A percentile compares a stretch with the other conserved stretches of the same genome.
Conservation (phyloP, 345 rosid genomes). For the Litchi chinensis region DNA sequence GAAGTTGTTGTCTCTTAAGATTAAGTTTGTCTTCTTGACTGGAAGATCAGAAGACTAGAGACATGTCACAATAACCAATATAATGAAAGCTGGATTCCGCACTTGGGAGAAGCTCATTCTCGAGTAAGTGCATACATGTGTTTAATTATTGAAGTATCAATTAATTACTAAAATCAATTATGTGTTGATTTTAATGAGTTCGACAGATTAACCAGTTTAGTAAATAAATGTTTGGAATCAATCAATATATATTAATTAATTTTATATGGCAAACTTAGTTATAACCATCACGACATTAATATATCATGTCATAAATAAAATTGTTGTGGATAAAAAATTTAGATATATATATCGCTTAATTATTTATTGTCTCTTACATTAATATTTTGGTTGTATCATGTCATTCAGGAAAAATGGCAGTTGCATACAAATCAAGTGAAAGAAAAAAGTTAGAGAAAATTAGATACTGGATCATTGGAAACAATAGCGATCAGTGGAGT, state of each 20-base stretch:
- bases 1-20: conserved; percentile 30
- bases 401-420: conserved; percentile 20
- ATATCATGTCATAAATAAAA: too few relatives aligned
- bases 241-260: too few relatives aligned
- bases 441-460: conserved; percentile 35
- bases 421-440: conserved; percentile 33
- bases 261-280: too few relatives aligned
- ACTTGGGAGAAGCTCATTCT: conserved; percentile 44
- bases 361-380: too few relatives aligned
- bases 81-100: conserved; percentile 35
- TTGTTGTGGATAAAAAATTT: too few relatives aligned
- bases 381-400: conserved; percentile 10
- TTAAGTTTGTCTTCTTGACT: conserved; percentile 46
- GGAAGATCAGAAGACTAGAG: conserved; percentile 38
- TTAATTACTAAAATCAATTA: too few relatives aligned
- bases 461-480: conserved; percentile 48
- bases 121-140: conserved; percentile 22
- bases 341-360: too few relatives aligned
- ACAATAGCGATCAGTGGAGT: conserved; percentile 51
- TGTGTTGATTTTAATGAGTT: too few relatives aligned
- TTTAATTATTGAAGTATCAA: too few relatives aligned
- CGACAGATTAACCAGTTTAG: too few relatives aligned
- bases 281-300: too few relatives aligned
- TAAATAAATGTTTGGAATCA: too few relatives aligned
- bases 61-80: conserved; percentile 26